Conservation (phyloP, 306 rosid genomes). For the Senna tora region DNA sequence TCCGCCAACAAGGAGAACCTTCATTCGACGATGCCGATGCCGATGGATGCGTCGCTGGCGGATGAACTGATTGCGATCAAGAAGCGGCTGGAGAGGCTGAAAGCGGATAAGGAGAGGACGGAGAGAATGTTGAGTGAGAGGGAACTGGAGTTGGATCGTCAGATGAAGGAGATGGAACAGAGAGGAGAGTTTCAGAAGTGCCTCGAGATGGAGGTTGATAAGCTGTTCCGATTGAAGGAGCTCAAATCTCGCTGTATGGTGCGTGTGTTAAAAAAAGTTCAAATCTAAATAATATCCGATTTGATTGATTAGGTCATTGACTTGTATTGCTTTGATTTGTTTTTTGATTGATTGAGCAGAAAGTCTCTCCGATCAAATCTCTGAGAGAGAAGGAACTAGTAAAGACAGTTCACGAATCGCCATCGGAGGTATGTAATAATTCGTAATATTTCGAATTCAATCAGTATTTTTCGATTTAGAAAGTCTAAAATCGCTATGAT, state of each 20-base stretch:
- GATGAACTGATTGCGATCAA: slow-evolving; percentile 79
- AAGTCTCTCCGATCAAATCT: slow-evolving; percentile 76
- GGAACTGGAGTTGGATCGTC: slow-evolving; percentile 51
- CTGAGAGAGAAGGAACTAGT: slow-evolving; percentile 73
- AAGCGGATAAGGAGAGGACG: slow-evolving; percentile 61
- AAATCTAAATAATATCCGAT: neutral
- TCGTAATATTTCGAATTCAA: neutral
- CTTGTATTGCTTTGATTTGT: neutral
- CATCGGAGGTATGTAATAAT: slow-evolving; percentile 41
- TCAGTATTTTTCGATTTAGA: neutral
- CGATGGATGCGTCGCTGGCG: slow-evolving; percentile 68
- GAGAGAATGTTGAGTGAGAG: slow-evolving; percentile 68
- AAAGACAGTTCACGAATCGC: slow-evolving; percentile 47
- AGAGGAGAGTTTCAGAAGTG: slow-evolving; percentile 74
- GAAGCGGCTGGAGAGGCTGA: slow-evolving; percentile 75
- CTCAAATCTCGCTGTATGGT: slow-evolving; percentile 73
- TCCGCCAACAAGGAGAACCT: slow-evolving; percentile 66
- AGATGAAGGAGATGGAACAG: slow-evolving; percentile 64
- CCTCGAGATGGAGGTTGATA: slow-evolving; percentile 83
- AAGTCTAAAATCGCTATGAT: neutral
- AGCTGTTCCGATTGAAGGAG: slow-evolving; percentile 79
- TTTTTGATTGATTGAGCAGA: slow-evolving; percentile 44
- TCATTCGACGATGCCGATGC: slow-evolving; percentile 36
- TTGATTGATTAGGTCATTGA: neutral
- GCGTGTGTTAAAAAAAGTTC: slow-evolving; percentile 1